phyloP scores from a whole-genome alignment of 768 basidiomycete genomes.

The Multifurca ochricompacta region DNA sequence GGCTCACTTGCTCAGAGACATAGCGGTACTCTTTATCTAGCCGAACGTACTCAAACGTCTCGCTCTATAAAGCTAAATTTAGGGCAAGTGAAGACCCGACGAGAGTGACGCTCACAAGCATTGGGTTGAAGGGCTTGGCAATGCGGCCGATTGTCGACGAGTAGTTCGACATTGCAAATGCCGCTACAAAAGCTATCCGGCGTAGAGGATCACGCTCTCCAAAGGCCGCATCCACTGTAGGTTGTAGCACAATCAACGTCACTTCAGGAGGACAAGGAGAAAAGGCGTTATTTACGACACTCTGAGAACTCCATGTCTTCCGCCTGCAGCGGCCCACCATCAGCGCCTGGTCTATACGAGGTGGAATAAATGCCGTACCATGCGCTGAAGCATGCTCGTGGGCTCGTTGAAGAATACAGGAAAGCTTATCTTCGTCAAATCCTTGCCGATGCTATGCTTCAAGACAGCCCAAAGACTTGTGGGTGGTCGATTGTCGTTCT shows the following conservation, averaged over 20 bases:
- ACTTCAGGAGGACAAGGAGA: neutral
- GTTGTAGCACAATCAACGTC: neutral
- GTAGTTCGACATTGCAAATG: slow-evolving; percentile 98
- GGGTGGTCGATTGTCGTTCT: slow-evolving; percentile 70
- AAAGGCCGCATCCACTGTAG: slow-evolving; percentile 74
- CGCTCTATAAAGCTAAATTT: slow-evolving; percentile 44
- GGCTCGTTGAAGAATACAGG: slow-evolving; percentile 92
- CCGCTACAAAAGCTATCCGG: slow-evolving; percentile 87
- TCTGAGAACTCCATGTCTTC: slow-evolving; percentile 98
- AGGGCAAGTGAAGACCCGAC: neutral
- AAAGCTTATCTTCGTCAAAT: slow-evolving; percentile 91
- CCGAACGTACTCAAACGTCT: slow-evolving; percentile 92
- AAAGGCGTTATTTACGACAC: slow-evolving; percentile 51
- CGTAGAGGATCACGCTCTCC: slow-evolving; percentile 67
- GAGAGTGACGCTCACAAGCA: slow-evolving; percentile 52
- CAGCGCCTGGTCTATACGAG: neutral
- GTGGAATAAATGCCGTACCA: slow-evolving; percentile 38
- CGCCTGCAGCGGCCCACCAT: slow-evolving; percentile 35
- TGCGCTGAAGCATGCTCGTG: slow-evolving; percentile 94
- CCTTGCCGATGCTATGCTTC: slow-evolving; percentile 94
- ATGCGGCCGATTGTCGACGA: slow-evolving; percentile 93
- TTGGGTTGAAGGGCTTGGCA: slow-evolving; percentile 95
- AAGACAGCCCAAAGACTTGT: slow-evolving; percentile 92
- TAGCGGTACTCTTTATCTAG: slow-evolving; percentile 87
- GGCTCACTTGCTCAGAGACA: slow-evolving; percentile 93